Conservation (phyloP, 352 stramenopile genomes). For the Thraustochytrium sp. region DNA sequence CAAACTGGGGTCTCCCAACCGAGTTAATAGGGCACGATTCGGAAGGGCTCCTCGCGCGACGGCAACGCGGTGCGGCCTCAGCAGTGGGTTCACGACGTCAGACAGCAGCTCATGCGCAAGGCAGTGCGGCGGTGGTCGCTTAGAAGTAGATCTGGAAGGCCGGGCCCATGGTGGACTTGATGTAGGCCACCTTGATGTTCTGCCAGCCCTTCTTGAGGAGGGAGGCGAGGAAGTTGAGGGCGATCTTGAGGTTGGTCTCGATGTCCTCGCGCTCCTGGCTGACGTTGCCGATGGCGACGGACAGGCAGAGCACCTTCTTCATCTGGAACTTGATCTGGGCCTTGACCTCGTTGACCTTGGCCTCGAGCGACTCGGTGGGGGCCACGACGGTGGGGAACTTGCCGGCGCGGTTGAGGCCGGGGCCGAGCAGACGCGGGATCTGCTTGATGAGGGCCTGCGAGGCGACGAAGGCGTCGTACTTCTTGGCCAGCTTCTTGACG, state of each 20-base stretch:
- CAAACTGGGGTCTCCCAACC: slow-evolving; percentile 38
- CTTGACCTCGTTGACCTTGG: slow-evolving; percentile 89
- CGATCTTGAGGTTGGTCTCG: slow-evolving; percentile 94
- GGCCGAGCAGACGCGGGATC: slow-evolving; percentile 98
- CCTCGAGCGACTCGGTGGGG: slow-evolving; percentile 86
- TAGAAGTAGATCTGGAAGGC: slow-evolving; percentile 99
- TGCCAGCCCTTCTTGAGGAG: slow-evolving; percentile 99
- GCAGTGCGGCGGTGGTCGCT: slow-evolving; percentile 20
- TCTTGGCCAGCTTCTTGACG: slow-evolving; percentile 99
- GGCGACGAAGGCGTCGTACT: slow-evolving; percentile 99
- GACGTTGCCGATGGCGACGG: slow-evolving; percentile 96
- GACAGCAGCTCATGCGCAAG: neutral
- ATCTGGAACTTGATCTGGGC: slow-evolving; percentile 99
- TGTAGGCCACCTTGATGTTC: slow-evolving; percentile 99
- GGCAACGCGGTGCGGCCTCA: too few species aligned
- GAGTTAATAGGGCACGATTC: neutral
- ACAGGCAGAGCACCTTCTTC: slow-evolving; percentile 99
- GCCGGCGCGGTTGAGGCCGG: slow-evolving; percentile 92
- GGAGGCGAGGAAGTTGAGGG: slow-evolving; percentile 97
- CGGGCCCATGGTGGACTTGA: slow-evolving; percentile 99
- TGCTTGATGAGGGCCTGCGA: slow-evolving; percentile 99
- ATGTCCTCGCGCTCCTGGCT: slow-evolving; percentile 88
- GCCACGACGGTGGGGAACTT: slow-evolving; percentile 98
- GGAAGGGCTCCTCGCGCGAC: neutral
- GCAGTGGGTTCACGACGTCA: neutral